Evolutionary conservation across 768 basidiomycete species (phyloP).

Genomic region (Auricularia sp.): DNA sequence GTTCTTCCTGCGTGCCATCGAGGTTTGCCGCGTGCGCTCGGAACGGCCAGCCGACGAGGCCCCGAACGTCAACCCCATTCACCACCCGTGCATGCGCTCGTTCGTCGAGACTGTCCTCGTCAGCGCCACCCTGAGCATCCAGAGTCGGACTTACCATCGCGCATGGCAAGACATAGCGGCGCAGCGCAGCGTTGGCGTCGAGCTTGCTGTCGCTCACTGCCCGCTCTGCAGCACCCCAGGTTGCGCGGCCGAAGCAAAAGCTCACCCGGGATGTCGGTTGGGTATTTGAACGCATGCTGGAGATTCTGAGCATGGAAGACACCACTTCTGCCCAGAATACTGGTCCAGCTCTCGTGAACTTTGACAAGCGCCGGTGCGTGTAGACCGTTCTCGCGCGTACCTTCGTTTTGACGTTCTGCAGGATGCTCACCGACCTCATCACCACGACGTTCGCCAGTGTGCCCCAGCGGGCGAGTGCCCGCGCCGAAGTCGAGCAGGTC

Average conservation of each 20-base stretch:
- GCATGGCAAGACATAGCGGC: slow-evolving; percentile 67
- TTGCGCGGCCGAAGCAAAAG: slow-evolving; percentile 33
- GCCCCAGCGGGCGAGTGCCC: slow-evolving; percentile 31
- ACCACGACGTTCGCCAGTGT: slow-evolving; percentile 39
- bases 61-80: slow-evolving; percentile 28
- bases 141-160: slow-evolving; percentile 68
- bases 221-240: slow-evolving; percentile 35
- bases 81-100: slow-evolving; percentile 60
- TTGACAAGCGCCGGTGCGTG: slow-evolving; percentile 69
- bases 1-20: slow-evolving; percentile 56
- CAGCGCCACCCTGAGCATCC: slow-evolving; percentile 67
- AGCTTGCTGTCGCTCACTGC: slow-evolving; percentile 48
- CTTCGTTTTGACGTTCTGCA: slow-evolving; percentile 20
- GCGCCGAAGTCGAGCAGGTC: slow-evolving; percentile 48
- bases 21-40: slow-evolving; percentile 52
- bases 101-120: slow-evolving; percentile 71
- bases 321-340: slow-evolving; percentile 45
- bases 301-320: slow-evolving; percentile 67
- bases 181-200: slow-evolving; percentile 50
- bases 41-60: slow-evolving; percentile 32
- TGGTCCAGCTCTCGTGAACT: slow-evolving; percentile 55
- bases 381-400: background rate
- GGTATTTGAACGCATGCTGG: slow-evolving; percentile 72
- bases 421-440: slow-evolving; percentile 59
- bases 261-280: slow-evolving; percentile 72